Evolutionary conservation across 2,329 filamentous ascomycete genomes (phyloP), one percentile per base, ranked within the genome.

Genomic region (Graphiopsis chlorocephala): DNA sequence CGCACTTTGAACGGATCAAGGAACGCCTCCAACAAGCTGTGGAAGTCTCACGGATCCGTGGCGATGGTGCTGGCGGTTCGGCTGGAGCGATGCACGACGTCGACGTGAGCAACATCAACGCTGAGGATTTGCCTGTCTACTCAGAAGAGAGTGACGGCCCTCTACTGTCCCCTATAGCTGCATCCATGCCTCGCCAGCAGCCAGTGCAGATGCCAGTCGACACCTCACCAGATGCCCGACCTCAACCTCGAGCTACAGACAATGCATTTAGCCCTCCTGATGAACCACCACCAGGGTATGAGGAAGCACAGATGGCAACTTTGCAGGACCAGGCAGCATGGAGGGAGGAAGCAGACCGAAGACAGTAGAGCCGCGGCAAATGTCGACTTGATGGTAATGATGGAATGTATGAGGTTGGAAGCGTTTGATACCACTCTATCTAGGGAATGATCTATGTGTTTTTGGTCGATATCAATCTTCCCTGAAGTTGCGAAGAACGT

Each of bases 91-190:
- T 81, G 47, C 76, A 76, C 25, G 81, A 78, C n/a, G 80, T 87
- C 29, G 82, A 88, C 68, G 77, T 88, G 65, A 78, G 88, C 31
- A 85, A 85, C 60, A 86, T 95, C 50, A 88, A 95, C 73, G 82
- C 96, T 63, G 94, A 98, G 69, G 90, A 96, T 68, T 80, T 98
- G 61, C 95, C 94, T 10, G 91, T 91, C 28, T 98, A 98, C 75
- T 90, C 94, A 74, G 88, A 88, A 31, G 81, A 67, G 76, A 75
- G 78, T 68, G 78, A 77, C 64, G 72, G 73, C 11, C 72, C 76
- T 12, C 68, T 77, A 20, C 67, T 76, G n/a, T 57, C 65, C 10
- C 61, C 68, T 12, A 63, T 68, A 28, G 66, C 61, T 14, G 75
- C 82, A 64, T 73, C 77, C 47, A 70, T 62, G 11, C 71, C 63